These are phyloP conservation scores for Bacterosira constricta DNA, from an alignment of 108 stramenopile genomes.

Conservation along the genomic window DNA sequence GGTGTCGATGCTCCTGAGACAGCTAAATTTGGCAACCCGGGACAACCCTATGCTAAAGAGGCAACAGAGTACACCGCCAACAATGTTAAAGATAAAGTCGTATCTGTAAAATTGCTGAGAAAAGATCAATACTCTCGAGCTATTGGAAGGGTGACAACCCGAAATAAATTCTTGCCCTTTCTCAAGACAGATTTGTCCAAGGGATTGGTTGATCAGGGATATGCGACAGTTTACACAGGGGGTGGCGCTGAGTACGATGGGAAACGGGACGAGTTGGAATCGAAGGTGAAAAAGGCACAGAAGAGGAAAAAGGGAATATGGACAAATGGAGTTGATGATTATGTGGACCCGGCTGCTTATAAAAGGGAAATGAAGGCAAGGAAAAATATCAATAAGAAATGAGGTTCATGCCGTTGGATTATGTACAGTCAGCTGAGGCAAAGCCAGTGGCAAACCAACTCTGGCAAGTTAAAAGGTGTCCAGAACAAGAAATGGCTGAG, in stretches of 20 bases:
- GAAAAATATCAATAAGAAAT: too few relatives aligned
- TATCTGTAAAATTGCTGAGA: constrained; percentile 53
- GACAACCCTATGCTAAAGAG: constrained; percentile 57
- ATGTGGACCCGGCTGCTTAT: too few relatives aligned
- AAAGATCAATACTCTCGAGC: constrained; percentile 68
- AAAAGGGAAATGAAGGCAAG: too few relatives aligned
- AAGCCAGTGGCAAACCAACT: too few relatives aligned
- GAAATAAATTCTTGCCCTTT: constrained; percentile 19
- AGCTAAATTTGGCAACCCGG: constrained; percentile 49
- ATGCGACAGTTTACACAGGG: constrained; percentile 67
- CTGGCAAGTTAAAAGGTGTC: too few relatives aligned
- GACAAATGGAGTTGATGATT: too few relatives aligned
- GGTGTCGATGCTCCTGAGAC: constrained; percentile 73
- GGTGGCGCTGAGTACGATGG: constrained; percentile 72
- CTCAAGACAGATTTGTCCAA: constrained; percentile 40
- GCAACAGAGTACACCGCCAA: constrained; percentile 52
- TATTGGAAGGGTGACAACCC: constrained; percentile 45
- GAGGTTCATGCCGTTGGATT: too few relatives aligned
- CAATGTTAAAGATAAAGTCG: constrained; percentile 44
- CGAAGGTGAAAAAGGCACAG: too few relatives aligned
- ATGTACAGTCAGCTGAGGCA: too few relatives aligned
- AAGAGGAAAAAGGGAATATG: too few relatives aligned
- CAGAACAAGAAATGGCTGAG: too few relatives aligned
- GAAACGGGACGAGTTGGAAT: constrained; percentile 31
- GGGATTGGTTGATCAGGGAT: constrained; percentile 46